Evolutionary conservation across 352 stramenopile genomes (phyloP), one percentile per base, ranked within the genome.

Genomic region (Achlya hypogyna): DNA sequence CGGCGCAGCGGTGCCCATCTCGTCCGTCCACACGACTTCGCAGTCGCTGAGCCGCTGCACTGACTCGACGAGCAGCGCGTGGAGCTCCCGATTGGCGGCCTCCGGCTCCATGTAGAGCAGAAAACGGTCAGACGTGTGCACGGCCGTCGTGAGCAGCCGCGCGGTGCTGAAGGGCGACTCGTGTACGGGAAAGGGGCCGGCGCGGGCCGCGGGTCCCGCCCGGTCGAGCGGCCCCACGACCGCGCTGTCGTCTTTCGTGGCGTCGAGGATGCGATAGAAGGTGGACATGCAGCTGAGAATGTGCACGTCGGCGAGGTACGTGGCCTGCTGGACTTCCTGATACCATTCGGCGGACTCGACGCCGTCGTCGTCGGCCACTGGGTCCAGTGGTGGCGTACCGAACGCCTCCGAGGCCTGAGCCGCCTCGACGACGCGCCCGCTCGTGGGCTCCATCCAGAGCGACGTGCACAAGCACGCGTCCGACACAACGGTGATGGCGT

Each of bases 381-480:
- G 6, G 6, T 54, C 23, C 49, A 54, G 29, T 3, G 54, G 54
- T 1, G 60, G 42, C 8, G 60, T 35, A 16, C 60, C 60, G 59
- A 67, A 67, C 6, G 40, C 22, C 2, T 12, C n/a, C 4, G 31
- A 23, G 4, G 4, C 8, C 25, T 6, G 12, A 8, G 47, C 27
- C 23, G 38, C 5, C 22, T 49, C 14, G 23, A 29, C n/a, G 10
- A 67, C 51, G 1, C 10, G 18, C 1, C 60, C 60, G 18, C 38
- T 67, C 34, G 92, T 82, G 2, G 86, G 86, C 66, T 95, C 86
- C 84, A 95, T 93, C 86, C 86, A 95, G 35, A 95, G 85, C 6
- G 84, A 93, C 10, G 84, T 95, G 75, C 91, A 78, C 34, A 95
- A 69, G n/a, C 74, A 86, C 34, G 81, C 84, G 51, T 90, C 83